These are phyloP conservation scores for Colletotrichum lentis DNA, from an alignment of 2,329 filamentous ascomycete genomes.

Conservation along the genomic window DNA sequence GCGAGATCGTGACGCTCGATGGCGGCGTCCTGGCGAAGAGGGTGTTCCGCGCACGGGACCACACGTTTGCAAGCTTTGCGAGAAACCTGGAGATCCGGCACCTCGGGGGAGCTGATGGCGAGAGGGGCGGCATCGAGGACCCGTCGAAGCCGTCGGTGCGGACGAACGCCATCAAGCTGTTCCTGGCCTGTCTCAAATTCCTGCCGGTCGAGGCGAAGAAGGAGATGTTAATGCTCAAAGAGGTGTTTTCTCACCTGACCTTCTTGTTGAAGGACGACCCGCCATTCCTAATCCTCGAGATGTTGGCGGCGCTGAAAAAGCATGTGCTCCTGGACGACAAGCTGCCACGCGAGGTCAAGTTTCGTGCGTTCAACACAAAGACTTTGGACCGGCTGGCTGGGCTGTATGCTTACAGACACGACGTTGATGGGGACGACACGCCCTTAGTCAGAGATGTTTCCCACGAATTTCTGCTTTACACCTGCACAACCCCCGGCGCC, in stretches of 20 bases:
- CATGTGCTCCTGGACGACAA: conserved; percentile 78
- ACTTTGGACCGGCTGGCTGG: conserved; percentile 76
- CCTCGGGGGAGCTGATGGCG: conserved; percentile 43
- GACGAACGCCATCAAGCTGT: conserved; percentile 82
- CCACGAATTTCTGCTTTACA: conserved; percentile 77
- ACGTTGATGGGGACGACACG: conserved; percentile 50
- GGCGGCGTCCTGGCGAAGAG: conserved; percentile 81
- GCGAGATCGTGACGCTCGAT: conserved; percentile 85
- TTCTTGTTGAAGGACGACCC: conserved; percentile 82
- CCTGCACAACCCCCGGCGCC: conserved; percentile 76
- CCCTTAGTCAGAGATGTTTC: conserved; percentile 70
- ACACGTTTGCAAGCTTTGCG: conserved; percentile 80
- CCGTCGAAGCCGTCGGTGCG: conserved; percentile 78
- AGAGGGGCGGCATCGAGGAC: conserved; percentile 65
- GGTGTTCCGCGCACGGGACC: conserved; percentile 79
- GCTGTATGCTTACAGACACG: conserved; percentile 71
- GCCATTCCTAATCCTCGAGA: conserved; percentile 76
- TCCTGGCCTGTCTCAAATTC: conserved; percentile 80
- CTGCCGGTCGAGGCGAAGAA: conserved; percentile 79
- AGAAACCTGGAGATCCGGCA: conserved; percentile 80
- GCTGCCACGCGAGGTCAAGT: conserved; percentile 77
- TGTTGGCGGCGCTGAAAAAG: conserved; percentile 74
- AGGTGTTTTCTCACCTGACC: conserved; percentile 83
- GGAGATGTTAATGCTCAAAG: conserved; percentile 81
- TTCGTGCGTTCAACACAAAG: conserved; percentile 76